Base-by-base conservation (phyloP, 495 filamentous ascomycete genomes). In the Parachaetomium inaequale region DNA sequence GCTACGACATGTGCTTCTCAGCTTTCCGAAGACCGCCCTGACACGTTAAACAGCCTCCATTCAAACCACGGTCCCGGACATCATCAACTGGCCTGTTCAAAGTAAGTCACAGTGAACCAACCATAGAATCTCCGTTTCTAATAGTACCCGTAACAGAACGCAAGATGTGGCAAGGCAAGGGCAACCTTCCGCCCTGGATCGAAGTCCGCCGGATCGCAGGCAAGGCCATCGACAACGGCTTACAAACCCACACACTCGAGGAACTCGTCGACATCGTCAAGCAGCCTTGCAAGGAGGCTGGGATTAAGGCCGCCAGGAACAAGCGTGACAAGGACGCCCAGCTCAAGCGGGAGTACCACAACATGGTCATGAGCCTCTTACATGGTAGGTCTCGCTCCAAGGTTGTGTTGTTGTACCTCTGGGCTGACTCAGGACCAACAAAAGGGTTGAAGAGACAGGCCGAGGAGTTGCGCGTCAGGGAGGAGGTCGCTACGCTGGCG, bases 51-150 rank as follows among this genome's bases (percentile, higher is more conserved):
- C 11, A 36, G 14, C 31, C n/a, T 19, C 50, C 6, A 10, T 15
- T 1, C 11, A 19, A 1, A 7, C 10, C 29, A 26, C 1, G 17
- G 12, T n/a, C 4, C 52, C 34, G 4, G 28, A 57, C 1, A 31
- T 57, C 26, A 31, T 57, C 25, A 57, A 45, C 55, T 57, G 55
- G 55, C 55, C 55, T 0, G 26, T 57, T 7, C 55, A 46, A 45
- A 57, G 55, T 55, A 8, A 31, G 38, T 45, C 4, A 0, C 17
- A 1, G 7, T 21, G 34, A 7, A 5, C 4, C 2, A 21, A 34
- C 1, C 17, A 34, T 34, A 7, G 6, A 7, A 10, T 4, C 15
- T 4, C 3, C 42, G 19, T 19, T 8, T 29, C 26, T 31, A 5
- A 31, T 26, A 31, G 2, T n/a, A 31, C 2, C 25, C 14, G 10